phyloP scores from a whole-genome alignment of 2,329 filamentous ascomycete genomes.

The Chrysoporthe puriensis region DNA sequence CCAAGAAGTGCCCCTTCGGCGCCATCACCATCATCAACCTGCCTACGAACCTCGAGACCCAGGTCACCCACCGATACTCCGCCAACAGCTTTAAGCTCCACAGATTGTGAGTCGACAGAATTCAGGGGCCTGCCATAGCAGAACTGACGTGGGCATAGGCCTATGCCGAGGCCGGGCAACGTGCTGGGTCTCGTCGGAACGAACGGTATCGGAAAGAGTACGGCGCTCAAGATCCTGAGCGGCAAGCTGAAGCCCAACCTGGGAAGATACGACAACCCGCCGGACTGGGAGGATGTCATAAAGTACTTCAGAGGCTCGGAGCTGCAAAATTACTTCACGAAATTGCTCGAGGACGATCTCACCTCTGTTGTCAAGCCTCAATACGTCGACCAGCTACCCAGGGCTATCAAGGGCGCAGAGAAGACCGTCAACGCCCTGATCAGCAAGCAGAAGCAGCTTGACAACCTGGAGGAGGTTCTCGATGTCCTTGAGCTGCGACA shows the following conservation, averaged over 20 bases:
- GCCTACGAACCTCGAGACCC: constrained; percentile 97
- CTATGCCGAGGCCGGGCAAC: constrained; percentile 93
- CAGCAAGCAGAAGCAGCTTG: constrained; percentile 73
- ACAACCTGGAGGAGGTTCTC: constrained; percentile 80
- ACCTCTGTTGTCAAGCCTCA: constrained; percentile 99
- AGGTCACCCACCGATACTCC: constrained; percentile 97
- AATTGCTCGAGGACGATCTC: constrained; percentile 93
- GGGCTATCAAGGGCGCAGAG: constrained; percentile 80
- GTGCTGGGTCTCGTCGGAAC: constrained; percentile 96
- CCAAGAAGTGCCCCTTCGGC: constrained; percentile 98
- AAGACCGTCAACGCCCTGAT: constrained; percentile 82
- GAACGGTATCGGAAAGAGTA: constrained; percentile 99
- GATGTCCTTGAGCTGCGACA: constrained; percentile 83
- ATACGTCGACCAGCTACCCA: constrained; percentile 98
- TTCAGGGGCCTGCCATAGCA: neutral
- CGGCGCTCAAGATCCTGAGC: constrained; percentile 97
- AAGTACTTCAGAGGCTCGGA: constrained; percentile 98
- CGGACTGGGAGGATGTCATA: constrained; percentile 98
- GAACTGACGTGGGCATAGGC: constrained; percentile 40
- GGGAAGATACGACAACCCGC: constrained; percentile 92
- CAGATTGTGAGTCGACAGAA: constrained; percentile 47
- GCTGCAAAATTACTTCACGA: constrained; percentile 99
- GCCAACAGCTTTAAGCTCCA: constrained; percentile 99
- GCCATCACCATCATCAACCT: constrained; percentile 99
- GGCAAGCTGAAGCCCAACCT: constrained; percentile 98